Evolutionary conservation across 2,329 filamentous ascomycete genomes (phyloP).

Genomic region (Dendrostoma leiphaemia): DNA sequence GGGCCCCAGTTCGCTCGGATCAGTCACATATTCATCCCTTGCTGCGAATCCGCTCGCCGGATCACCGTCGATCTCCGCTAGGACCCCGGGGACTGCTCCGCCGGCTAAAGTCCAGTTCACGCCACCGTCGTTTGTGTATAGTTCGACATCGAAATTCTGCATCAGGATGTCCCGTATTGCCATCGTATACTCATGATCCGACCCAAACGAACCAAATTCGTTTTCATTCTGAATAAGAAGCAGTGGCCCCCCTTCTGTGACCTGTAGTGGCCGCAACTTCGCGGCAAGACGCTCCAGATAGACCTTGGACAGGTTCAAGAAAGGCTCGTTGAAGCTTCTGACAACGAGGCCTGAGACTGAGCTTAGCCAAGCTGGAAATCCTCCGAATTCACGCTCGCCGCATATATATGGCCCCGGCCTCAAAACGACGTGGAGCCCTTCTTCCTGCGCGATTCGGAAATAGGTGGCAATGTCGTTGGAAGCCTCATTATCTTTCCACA

Average conservation of each 20-base stretch:
- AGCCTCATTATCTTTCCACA: constrained; percentile 33
- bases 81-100: constrained; percentile 40
- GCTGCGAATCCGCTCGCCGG: constrained; percentile 37
- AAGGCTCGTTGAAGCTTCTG: constrained; percentile 38
- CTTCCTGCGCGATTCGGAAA: constrained; percentile 44
- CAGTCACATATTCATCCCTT: constrained; percentile 41
- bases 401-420: constrained; percentile 48
- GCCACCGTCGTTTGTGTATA: constrained; percentile 51
- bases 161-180: constrained; percentile 40
- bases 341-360: constrained; percentile 39
- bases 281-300: constrained; percentile 39
- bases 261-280: constrained; percentile 34
- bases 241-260: constrained; percentile 43
- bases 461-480: constrained; percentile 48
- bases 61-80: constrained; percentile 46
- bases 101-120: constrained; percentile 40
- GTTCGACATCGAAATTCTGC: constrained; percentile 37
- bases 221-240: constrained; percentile 51
- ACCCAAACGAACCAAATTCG: constrained; percentile 48
- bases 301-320: constrained; percentile 33
- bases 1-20: constrained; percentile 40
- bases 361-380: constrained; percentile 44
- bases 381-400: constrained; percentile 48
- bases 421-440: constrained; percentile 43
- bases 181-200: constrained; percentile 41